Percentiles rank a stretch among this genome's conserved stretches.
Evolutionary conservation across 2,329 filamentous ascomycete genomes (phyloP).

Genomic region (Epichloe hybrida): DNA sequence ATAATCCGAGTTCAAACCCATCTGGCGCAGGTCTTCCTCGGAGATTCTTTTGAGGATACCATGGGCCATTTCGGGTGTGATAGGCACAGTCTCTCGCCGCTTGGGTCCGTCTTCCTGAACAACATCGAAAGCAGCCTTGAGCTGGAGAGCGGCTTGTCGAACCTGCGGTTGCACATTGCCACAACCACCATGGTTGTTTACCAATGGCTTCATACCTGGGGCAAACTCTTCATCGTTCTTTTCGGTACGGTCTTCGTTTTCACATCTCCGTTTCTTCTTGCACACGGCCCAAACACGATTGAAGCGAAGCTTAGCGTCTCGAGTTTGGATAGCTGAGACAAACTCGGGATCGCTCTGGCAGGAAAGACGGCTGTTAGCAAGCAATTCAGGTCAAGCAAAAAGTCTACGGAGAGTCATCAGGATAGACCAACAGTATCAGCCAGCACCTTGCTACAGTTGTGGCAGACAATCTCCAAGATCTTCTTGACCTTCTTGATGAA

Average conservation of each 20-base stretch:
- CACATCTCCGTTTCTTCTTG: slow-evolving; percentile 76
- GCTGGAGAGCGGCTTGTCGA: slow-evolving; percentile 71
- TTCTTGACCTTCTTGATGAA: too few relatives aligned
- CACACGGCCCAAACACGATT: slow-evolving; percentile 84
- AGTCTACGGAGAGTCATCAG: too few relatives aligned
- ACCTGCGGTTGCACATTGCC: slow-evolving; percentile 84
- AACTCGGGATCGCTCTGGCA: slow-evolving; percentile 79
- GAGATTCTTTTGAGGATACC: slow-evolving; percentile 78
- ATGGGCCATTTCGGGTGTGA: slow-evolving; percentile 74
- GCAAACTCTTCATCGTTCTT: slow-evolving; percentile 58
- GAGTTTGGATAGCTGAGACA: slow-evolving; percentile 63
- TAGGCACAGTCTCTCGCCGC: slow-evolving; percentile 63
- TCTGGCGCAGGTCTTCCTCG: slow-evolving; percentile 66
- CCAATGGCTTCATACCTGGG: slow-evolving; percentile 39
- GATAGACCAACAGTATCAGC: too few relatives aligned
- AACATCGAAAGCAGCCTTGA: slow-evolving; percentile 61
- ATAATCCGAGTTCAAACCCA: slow-evolving; percentile 90
- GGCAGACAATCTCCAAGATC: too few relatives aligned
- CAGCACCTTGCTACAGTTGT: too few relatives aligned
- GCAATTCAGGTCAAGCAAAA: too few relatives aligned
- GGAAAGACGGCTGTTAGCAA: too few relatives aligned
- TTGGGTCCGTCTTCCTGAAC: slow-evolving; percentile 53
- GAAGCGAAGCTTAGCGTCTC: slow-evolving; percentile 91
- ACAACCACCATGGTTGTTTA: slow-evolving; percentile 68
- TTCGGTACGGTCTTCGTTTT: slow-evolving; percentile 60